Conservation (phyloP, 208 protist genomes). For the Trypanosoma melophagium region DNA sequence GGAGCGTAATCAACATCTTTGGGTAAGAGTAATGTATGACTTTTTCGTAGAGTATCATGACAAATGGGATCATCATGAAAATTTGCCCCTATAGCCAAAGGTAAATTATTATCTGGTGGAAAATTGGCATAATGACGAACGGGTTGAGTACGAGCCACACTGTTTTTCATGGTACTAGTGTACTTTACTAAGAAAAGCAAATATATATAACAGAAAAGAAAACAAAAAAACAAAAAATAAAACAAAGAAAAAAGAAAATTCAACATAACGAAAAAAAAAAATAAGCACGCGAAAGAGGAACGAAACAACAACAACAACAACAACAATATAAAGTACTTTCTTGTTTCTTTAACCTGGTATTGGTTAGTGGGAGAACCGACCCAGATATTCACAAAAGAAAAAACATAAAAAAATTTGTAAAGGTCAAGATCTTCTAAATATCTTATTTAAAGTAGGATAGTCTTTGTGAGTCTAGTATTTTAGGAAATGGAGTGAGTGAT, state of each 20-base stretch:
- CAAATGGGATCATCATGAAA: slow-evolving; percentile 92
- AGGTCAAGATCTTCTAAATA: slow-evolving; percentile 8
- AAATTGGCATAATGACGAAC: slow-evolving; percentile 61
- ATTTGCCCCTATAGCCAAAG: slow-evolving; percentile 77
- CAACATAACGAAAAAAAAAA: neutral
- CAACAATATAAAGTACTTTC: neutral
- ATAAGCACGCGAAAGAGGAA: slow-evolving; percentile 1
- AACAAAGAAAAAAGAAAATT: slow-evolving; percentile 12
- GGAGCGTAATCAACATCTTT: slow-evolving; percentile 60
- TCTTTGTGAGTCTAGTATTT: slow-evolving; percentile 1
- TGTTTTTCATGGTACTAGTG: slow-evolving; percentile 69
- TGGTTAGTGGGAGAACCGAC: neutral
- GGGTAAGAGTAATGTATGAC: slow-evolving; percentile 72
- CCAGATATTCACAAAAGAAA: slow-evolving; percentile 11
- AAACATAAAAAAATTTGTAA: slow-evolving; percentile 20
- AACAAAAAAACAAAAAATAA: slow-evolving; percentile 10
- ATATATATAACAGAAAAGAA: slow-evolving; percentile 15
- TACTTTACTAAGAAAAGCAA: slow-evolving; percentile 17
- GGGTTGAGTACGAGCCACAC: slow-evolving; percentile 58
- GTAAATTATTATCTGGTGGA: slow-evolving; percentile 68
- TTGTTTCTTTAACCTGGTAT: neutral
- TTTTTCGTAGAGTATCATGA: slow-evolving; percentile 71
- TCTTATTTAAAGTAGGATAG: slow-evolving; percentile 4
- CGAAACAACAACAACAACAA: slow-evolving; percentile 9
- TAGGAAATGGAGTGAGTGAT: neutral